phyloP scores from a whole-genome alignment of 2,329 filamentous ascomycete species.

The Bipolaris victoriae region DNA sequence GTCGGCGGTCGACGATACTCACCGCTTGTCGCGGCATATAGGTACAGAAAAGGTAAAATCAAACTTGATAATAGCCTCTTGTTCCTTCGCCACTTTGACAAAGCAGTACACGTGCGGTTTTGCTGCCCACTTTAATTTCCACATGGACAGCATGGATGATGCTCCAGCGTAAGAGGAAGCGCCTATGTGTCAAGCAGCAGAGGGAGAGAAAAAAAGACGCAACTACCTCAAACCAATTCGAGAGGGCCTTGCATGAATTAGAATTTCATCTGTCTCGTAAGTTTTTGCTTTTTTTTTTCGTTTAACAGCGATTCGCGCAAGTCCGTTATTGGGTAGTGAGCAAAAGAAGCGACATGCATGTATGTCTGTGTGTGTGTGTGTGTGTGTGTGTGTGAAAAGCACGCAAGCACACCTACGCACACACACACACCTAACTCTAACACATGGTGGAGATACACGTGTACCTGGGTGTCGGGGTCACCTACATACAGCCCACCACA shows the following conservation, averaged over 20 bases:
- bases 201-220: too few relatives aligned
- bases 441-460: too few relatives aligned
- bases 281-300: background rate
- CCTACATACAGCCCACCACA: too few relatives aligned
- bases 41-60: background rate
- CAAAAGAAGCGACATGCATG: background rate
- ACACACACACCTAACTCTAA: too few relatives aligned
- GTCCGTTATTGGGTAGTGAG: background rate
- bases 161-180: background rate
- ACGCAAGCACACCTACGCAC: too few relatives aligned
- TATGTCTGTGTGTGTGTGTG: background rate
- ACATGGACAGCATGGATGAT: slow-evolving; percentile 11
- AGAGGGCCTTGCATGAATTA: too few relatives aligned
- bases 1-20: too few relatives aligned
- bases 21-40: slow-evolving; percentile 4
- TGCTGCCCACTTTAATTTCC: slow-evolving; percentile 8
- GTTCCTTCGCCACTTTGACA: background rate
- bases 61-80: background rate
- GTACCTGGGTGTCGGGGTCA: too few relatives aligned
- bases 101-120: slow-evolving; percentile 1
- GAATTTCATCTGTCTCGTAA: too few relatives aligned
- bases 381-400: too few relatives aligned
- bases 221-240: too few relatives aligned
- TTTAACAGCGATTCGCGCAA: slow-evolving; percentile 8
- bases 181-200: background rate